These are phyloP conservation scores for Candida albicans DNA, from an alignment of 1,139 yeast species.

Conservation along the genomic window DNA sequence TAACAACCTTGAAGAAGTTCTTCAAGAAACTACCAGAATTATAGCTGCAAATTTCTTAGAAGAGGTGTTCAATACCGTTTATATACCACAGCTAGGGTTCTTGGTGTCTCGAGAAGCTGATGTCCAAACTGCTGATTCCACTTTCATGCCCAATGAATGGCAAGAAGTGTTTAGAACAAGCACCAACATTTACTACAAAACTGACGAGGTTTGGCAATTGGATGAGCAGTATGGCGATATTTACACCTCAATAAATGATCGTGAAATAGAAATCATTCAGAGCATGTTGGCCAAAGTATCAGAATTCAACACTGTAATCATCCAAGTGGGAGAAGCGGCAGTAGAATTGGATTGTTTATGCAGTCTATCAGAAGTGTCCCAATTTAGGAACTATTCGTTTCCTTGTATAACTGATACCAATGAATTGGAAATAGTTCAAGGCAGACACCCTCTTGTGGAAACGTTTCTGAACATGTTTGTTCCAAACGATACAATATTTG, in stretches of 20 bases:
- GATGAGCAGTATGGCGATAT: constrained; percentile 44
- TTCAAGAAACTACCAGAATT: constrained; percentile 15
- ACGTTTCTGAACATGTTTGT: constrained; percentile 31
- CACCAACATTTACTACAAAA: constrained; percentile 37
- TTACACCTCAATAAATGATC: constrained; percentile 36
- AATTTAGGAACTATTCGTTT: constrained; percentile 26
- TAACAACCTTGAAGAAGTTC: constrained; percentile 32
- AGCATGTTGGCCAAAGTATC: constrained; percentile 28
- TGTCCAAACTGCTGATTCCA: constrained; percentile 3
- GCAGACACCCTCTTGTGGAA: constrained; percentile 45
- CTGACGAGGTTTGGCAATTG: constrained; percentile 24
- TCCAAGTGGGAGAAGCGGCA: constrained; percentile 18
- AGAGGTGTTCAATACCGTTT: constrained; percentile 31
- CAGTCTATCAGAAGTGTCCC: constrained; percentile 36
- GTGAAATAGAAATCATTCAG: constrained; percentile 42
- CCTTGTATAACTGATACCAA: constrained; percentile 35
- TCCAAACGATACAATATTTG: constrained; percentile 32
- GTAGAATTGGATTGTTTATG: constrained; percentile 40
- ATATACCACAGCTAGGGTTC: constrained; percentile 48
- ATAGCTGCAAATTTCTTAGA: constrained; percentile 16
- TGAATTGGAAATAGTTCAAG: constrained; percentile 22
- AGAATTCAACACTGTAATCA: constrained; percentile 16
- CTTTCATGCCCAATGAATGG: constrained; percentile 22
- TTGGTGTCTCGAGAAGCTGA: constrained; percentile 23
- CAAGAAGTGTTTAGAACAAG: constrained; percentile 38